phyloP scores from a whole-genome alignment of 1,284 basidiomycete species.

The Ceratobasidium sp. region DNA sequence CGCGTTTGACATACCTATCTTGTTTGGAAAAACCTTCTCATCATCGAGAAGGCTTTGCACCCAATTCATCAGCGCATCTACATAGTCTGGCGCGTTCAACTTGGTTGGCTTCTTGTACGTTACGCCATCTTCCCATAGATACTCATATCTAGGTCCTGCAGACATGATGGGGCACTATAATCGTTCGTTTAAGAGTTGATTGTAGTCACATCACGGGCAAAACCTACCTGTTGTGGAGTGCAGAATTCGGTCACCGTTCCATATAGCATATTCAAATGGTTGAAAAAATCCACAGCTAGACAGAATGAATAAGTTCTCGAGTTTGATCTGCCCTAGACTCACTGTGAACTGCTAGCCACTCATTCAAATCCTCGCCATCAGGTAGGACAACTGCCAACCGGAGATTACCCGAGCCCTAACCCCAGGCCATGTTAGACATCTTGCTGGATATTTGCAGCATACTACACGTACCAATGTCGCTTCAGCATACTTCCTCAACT shows the following conservation, averaged over 20 bases:
- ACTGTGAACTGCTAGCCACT: conserved; percentile 98
- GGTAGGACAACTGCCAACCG: conserved; percentile 87
- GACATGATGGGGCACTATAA: conserved; percentile 96
- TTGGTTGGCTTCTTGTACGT: conserved; percentile 93
- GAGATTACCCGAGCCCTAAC: conserved; percentile 89
- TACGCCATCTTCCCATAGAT: conserved; percentile 96
- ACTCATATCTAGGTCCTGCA: conserved; percentile 91
- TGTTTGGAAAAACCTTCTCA: conserved; percentile 90
- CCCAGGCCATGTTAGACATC: conserved; percentile 36
- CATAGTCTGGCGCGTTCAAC: conserved; percentile 92
- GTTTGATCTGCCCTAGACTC: conserved; percentile 49
- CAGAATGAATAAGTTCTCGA: conserved; percentile 12
- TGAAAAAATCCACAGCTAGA: conserved; percentile 92
- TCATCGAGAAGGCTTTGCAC: conserved; percentile 92
- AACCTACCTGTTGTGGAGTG: conserved; percentile 79
- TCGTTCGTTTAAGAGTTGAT: background rate
- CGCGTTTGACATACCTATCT: conserved; percentile 68
- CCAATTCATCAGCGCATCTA: conserved; percentile 99
- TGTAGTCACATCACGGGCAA: background rate
- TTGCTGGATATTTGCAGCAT: background rate
- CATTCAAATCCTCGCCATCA: conserved; percentile 91
- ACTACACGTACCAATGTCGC: conserved; percentile 77
- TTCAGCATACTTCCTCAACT: conserved; percentile 95
- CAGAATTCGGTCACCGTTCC: conserved; percentile 97
- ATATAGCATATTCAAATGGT: conserved; percentile 94